These are phyloP conservation scores for Thielaviopsis punctulata DNA, from an alignment of 2,329 filamentous ascomycete species.

Conservation along the genomic window DNA sequence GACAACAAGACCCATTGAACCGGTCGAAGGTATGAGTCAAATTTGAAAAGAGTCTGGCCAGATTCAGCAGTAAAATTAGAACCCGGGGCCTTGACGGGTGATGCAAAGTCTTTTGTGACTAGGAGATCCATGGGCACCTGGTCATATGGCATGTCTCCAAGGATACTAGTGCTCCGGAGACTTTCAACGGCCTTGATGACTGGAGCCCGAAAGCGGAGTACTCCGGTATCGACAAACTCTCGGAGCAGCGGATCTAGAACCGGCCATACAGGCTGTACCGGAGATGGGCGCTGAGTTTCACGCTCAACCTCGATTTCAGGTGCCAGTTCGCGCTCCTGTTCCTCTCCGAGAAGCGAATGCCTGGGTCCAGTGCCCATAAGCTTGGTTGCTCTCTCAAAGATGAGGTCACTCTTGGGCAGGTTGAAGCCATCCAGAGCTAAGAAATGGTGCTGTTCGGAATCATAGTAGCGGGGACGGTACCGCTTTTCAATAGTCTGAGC, in stretches of 20 bases:
- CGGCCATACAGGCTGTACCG: slow-evolving; percentile 24
- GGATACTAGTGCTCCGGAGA: slow-evolving; percentile 25
- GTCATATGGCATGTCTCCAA: slow-evolving; percentile 17
- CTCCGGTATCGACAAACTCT: slow-evolving; percentile 23
- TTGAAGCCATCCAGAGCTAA: neutral
- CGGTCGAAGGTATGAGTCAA: slow-evolving; percentile 32
- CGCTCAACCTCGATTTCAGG: slow-evolving; percentile 46
- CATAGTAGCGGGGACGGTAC: slow-evolving; percentile 25
- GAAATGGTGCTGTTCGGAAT: neutral
- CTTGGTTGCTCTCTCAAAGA: neutral
- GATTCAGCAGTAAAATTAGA: neutral
- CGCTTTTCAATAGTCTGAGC: slow-evolving; percentile 31
- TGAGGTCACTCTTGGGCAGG: neutral
- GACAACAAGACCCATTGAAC: slow-evolving; percentile 34
- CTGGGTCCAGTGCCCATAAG: neutral
- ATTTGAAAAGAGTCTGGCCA: neutral
- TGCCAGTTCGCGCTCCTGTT: slow-evolving; percentile 51
- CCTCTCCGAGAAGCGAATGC: slow-evolving; percentile 33
- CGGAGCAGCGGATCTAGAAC: slow-evolving; percentile 25
- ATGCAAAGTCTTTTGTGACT: slow-evolving; percentile 33
- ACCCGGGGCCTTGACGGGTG: slow-evolving; percentile 21
- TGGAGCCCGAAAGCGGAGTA: slow-evolving; percentile 15
- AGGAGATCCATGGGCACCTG: slow-evolving; percentile 25
- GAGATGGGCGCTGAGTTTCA: slow-evolving; percentile 31
- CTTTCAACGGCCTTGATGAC: slow-evolving; percentile 29